Conservation (phyloP, 495 filamentous ascomycete genomes). For the Talaromyces proteolyticus region DNA sequence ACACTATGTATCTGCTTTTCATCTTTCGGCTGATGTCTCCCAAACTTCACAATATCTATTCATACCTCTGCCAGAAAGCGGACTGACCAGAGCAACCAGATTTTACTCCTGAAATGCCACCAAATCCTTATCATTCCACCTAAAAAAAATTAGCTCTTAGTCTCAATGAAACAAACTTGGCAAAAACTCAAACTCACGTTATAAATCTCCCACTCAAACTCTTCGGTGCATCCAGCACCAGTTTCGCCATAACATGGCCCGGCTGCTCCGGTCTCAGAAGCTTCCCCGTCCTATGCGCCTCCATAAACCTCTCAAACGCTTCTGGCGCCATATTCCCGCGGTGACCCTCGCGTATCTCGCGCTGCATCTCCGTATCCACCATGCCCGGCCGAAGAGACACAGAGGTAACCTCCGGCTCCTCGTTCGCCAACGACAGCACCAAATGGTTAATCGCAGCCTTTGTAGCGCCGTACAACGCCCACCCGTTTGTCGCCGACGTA, state of each 20-base stretch:
- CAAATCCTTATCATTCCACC: slow-evolving; percentile 67
- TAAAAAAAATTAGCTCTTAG: slow-evolving; percentile 29
- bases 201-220: slow-evolving; percentile 71
- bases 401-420: slow-evolving; percentile 72
- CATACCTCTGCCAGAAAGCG: slow-evolving; percentile 28
- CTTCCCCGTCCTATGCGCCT: slow-evolving; percentile 58
- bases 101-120: slow-evolving; percentile 51
- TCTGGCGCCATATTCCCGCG: slow-evolving; percentile 53
- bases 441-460: slow-evolving; percentile 91
- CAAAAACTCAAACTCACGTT: slow-evolving; percentile 59
- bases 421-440: slow-evolving; percentile 60
- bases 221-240: slow-evolving; percentile 56
- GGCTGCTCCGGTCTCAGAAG: slow-evolving; percentile 80
- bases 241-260: slow-evolving; percentile 75
- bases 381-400: slow-evolving; percentile 76
- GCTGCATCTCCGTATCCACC: slow-evolving; percentile 93
- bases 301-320: slow-evolving; percentile 62
- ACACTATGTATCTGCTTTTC: slow-evolving; percentile 78
- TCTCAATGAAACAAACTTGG: background rate
- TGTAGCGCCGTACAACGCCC: slow-evolving; percentile 75
- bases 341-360: slow-evolving; percentile 69
- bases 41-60: slow-evolving; percentile 21
- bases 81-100: no score
- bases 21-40: slow-evolving; percentile 82
- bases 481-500: slow-evolving; percentile 58